A percentile compares a stretch with the other conserved stretches of the same genome.
These are phyloP conservation scores for Lachancea lanzarotensis DNA, from an alignment of 805 yeast species.

Conservation along the genomic window DNA sequence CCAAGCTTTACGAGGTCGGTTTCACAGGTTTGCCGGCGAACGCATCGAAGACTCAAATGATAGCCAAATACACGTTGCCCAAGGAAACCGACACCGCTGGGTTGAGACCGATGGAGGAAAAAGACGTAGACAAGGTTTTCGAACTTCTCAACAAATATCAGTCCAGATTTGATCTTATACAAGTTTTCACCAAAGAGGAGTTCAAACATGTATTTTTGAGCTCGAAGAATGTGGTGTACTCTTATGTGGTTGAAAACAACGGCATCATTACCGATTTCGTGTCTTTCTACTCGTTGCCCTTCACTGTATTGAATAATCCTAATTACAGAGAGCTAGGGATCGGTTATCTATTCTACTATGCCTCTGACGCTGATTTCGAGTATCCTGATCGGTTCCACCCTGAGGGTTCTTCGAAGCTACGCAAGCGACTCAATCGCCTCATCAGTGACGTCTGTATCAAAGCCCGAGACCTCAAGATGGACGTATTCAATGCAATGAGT, in stretches of 20 bases:
- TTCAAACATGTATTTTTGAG: conserved; percentile 78
- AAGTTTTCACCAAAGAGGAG: conserved; percentile 52
- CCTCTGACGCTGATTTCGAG: conserved; percentile 56
- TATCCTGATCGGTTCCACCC: conserved; percentile 34
- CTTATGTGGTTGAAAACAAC: conserved; percentile 62
- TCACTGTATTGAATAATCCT: conserved; percentile 65
- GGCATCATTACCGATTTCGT: conserved; percentile 79
- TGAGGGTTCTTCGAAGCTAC: conserved; percentile 40
- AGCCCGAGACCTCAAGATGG: conserved; percentile 61
- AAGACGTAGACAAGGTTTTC: conserved; percentile 61
- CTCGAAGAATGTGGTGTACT: conserved; percentile 53
- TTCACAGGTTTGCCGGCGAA: conserved; percentile 73
- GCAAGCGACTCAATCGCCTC: conserved; percentile 53
- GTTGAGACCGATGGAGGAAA: conserved; percentile 43
- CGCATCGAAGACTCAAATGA: conserved; percentile 64
- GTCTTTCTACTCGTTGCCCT: conserved; percentile 84
- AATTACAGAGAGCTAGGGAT: conserved; percentile 64
- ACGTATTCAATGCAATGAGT: conserved; percentile 90
- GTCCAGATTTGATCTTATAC: conserved; percentile 63
- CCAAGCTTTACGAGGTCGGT: conserved; percentile 81
- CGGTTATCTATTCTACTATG: conserved; percentile 88
- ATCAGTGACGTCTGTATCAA: conserved; percentile 71
- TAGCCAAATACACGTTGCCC: conserved; percentile 59
- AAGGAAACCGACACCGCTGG: conserved; percentile 45
- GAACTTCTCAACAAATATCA: conserved; percentile 58